Evolutionary conservation across 345 rosid species (phyloP), one percentile per base, ranked within the genome.

Genomic region (Dipteronia sinensis): DNA sequence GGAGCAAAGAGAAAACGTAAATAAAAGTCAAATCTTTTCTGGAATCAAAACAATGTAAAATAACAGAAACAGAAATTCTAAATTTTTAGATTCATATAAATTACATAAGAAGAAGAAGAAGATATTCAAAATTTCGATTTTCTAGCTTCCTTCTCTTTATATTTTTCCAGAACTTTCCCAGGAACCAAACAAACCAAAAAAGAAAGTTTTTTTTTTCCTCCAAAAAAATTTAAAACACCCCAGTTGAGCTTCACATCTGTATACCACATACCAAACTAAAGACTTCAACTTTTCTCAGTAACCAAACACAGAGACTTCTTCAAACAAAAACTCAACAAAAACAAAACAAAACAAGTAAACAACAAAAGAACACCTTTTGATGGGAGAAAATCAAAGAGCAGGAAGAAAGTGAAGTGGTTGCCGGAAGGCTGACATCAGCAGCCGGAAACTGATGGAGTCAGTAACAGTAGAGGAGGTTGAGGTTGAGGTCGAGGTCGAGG

Each of bases 371-470:
- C 46, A 59, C 64, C 64, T 59, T 65, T 25, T 4, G 47, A 71
- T 47, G 73, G 5, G 23, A 25, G 73, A 10, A n/a, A 67, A 51
- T 83, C 83, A 82, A 75, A 81, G 71, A 67, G 71, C 76, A 77
- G 71, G 77, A 53, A 16, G 58, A 67, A 47, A 10, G 75, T 53
- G 79, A 65, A 13, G 71, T 22, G 61, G 29, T 27, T 11, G 78
- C 80, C 80, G 67, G 86, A 69, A 67, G 77, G 82, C 65, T 76
- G 85, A 76, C 51, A 70, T 71, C 80, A 72, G 65, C 78, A 46
- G 77, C 83, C 75, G 73, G 89, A 72, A 62, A 46, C 38, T 78
- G 86, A 77, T 40, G 83, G 40, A 72, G 64, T 62, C 22, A 47
- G 10, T 74, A 74, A 25, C 67, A 76, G 71, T 76, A 74, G 55